A percentile compares a stretch with the other conserved stretches of the same genome.
Evolutionary conservation across 2,329 filamentous ascomycete species (phyloP).

Genomic region (Lasiodiplodia citricola): DNA sequence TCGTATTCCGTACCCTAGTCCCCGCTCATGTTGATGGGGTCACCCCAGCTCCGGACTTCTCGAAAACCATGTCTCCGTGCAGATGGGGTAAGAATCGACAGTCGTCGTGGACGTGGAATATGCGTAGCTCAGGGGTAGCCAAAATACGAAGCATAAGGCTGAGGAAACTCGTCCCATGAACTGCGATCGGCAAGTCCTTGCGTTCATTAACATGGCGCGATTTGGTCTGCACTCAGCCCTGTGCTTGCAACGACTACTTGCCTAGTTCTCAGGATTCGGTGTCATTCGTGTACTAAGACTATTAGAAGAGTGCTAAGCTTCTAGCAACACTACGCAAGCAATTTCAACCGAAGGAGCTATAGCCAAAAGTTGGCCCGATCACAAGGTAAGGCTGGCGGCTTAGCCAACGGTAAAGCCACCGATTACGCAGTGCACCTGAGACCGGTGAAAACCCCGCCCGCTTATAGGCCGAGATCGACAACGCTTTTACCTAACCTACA

Average conservation of each 20-base stretch:
- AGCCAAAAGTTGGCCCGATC: background rate
- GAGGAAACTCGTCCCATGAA: no score
- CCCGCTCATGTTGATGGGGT: background rate
- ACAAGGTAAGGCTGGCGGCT: background rate
- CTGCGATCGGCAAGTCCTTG: no score
- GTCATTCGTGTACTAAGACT: no score
- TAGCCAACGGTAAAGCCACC: background rate
- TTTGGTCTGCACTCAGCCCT: no score
- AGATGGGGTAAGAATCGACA: background rate
- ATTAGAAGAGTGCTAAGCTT: no score
- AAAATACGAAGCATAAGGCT: no score
- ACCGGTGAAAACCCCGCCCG: background rate
- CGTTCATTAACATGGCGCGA: no score
- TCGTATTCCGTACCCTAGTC: background rate
- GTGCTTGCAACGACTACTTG: no score
- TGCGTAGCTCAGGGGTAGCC: no score
- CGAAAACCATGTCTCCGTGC: background rate
- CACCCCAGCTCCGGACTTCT: background rate
- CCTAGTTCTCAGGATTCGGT: no score
- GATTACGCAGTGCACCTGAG: background rate
- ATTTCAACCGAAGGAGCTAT: background rate
- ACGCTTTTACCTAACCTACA: no score
- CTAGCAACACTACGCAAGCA: background rate
- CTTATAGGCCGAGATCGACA: background rate
- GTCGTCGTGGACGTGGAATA: background rate